A percentile compares a stretch with the other conserved stretches of the same genome.
phyloP scores from a whole-genome alignment of 140 eudicot species.

The Anethum foeniculum region DNA sequence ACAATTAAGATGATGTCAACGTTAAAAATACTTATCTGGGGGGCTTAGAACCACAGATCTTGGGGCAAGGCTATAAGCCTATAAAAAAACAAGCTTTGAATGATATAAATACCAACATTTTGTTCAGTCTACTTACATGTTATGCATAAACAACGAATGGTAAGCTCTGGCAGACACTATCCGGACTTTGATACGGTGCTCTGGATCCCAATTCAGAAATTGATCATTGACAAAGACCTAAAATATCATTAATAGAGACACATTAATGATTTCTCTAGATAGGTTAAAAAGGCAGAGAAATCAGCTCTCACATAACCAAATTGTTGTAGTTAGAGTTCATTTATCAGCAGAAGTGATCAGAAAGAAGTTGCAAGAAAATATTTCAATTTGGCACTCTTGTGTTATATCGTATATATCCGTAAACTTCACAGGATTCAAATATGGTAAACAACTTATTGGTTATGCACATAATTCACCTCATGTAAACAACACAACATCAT shows the following conservation, averaged over 20 bases:
- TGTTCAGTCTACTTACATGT: slow-evolving; percentile 60
- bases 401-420: neutral
- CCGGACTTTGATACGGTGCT: slow-evolving; percentile 86
- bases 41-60: slow-evolving; percentile 34
- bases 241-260: neutral
- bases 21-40: slow-evolving; percentile 45
- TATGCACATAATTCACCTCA: neutral
- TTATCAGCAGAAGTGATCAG: neutral
- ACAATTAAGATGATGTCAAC: neutral
- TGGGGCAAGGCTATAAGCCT: slow-evolving; percentile 19
- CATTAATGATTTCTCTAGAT: neutral
- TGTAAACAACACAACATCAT: neutral
- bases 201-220: slow-evolving; percentile 94
- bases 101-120: neutral
- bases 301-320: neutral
- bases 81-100: slow-evolving; percentile 5
- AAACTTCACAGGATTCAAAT: neutral
- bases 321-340: neutral
- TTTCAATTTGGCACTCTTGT: neutral
- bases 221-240: slow-evolving; percentile 96
- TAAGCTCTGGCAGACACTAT: slow-evolving; percentile 98
- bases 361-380: neutral
- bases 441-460: neutral
- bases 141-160: slow-evolving; percentile 96
- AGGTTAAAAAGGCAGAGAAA: neutral